phyloP scores from a whole-genome alignment of 2,329 filamentous ascomycete species.

The Blastomyces gilchristii region DNA sequence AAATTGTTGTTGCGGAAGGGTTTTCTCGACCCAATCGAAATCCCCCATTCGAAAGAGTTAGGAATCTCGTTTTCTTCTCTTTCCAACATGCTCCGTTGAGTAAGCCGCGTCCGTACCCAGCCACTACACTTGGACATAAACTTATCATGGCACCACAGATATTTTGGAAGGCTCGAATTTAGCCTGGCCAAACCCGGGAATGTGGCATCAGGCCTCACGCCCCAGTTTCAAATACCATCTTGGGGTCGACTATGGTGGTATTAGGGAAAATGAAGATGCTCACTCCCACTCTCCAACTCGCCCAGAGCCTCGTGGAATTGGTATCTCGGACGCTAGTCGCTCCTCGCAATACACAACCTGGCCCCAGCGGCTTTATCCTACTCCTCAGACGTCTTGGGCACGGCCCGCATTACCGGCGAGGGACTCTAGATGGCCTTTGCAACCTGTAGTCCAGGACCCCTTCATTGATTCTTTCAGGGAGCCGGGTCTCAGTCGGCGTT shows the following conservation, averaged over 20 bases:
- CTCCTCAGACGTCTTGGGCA: constrained; percentile 21
- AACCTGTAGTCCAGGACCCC: constrained; percentile 30
- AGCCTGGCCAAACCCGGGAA: constrained; percentile 65
- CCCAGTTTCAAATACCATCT: constrained; percentile 27
- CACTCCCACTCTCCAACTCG: constrained; percentile 55
- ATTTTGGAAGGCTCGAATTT: constrained; percentile 63
- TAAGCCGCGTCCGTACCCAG: constrained; percentile 32
- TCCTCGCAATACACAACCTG: constrained; percentile 18
- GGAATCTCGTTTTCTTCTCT: constrained; percentile 66
- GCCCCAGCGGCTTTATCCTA: constrained; percentile 25
- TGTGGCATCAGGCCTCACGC: constrained; percentile 50
- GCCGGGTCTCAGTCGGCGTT: constrained; percentile 18
- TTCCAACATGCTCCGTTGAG: constrained; percentile 76
- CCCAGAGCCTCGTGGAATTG: constrained; percentile 18
- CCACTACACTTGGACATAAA: not conserved
- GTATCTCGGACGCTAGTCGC: constrained; percentile 18
- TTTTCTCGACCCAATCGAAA: constrained; percentile 43
- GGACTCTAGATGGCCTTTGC: constrained; percentile 23
- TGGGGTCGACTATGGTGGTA: constrained; percentile 21
- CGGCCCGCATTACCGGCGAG: constrained; percentile 14
- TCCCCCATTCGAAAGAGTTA: constrained; percentile 53
- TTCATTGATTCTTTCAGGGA: constrained; percentile 32
- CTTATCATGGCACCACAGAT: constrained; percentile 37
- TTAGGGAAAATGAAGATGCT: constrained; percentile 42
- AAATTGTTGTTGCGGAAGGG: constrained; percentile 64